Percentiles rank a stretch among this genome's conserved stretches.
Conservation (phyloP, 768 basidiomycete species). For the Boletus pseudopeckii region DNA sequence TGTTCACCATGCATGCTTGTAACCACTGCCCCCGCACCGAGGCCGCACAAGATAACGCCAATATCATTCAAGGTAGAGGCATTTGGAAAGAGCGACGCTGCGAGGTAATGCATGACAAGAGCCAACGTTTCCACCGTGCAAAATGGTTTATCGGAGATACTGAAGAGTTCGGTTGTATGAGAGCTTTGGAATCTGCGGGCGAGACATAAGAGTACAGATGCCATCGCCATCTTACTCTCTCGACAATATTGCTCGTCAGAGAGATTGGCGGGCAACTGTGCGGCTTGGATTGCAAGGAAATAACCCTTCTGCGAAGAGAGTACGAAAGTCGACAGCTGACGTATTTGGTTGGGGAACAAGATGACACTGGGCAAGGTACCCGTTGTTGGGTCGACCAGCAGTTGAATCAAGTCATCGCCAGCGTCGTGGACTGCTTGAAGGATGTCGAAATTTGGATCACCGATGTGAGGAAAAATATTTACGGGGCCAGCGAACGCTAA, state of each 20-base stretch:
- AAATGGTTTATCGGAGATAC: conserved; percentile 26
- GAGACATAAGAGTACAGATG: conserved; percentile 42
- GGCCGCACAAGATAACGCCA: conserved; percentile 43
- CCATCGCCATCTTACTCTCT: conserved; percentile 33
- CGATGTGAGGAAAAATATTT: conserved; percentile 24
- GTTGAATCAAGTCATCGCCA: conserved; percentile 31
- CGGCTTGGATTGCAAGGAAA: conserved; percentile 33
- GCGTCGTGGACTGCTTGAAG: conserved; percentile 34
- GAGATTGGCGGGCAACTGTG: conserved; percentile 20
- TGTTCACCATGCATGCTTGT: conserved; percentile 18
- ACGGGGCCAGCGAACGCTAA: conserved; percentile 19
- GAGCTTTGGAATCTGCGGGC: conserved; percentile 42
- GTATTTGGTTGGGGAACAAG: conserved; percentile 39
- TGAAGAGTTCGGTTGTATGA: conserved; percentile 23
- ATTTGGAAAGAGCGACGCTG: conserved; percentile 41
- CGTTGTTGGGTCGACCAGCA: conserved; percentile 34
- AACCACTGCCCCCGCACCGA: conserved; percentile 23
- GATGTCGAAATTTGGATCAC: conserved; percentile 35
- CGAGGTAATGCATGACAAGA: conserved; percentile 47
- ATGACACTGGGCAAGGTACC: conserved; percentile 41
- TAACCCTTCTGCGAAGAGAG: conserved; percentile 35
- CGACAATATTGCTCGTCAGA: conserved; percentile 24
- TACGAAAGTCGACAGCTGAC: conserved; percentile 34
- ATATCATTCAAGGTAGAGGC: conserved; percentile 50
- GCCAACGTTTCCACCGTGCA: conserved; percentile 36